Base-by-base conservation (phyloP, 2,329 filamentous ascomycete species). In the Venturia nashicola region DNA sequence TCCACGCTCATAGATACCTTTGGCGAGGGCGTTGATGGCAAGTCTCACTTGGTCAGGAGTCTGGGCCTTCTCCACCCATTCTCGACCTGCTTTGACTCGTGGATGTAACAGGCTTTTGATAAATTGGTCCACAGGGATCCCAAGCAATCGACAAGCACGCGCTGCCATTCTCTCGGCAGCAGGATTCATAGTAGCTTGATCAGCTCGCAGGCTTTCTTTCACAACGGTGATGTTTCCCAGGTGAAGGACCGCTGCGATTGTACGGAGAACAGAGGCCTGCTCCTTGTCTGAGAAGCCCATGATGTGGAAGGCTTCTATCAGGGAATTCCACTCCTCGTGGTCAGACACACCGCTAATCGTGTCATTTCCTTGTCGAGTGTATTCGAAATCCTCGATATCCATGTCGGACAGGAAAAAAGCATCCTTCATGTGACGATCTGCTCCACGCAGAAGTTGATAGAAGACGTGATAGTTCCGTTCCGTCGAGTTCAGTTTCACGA, bases 1-100 rank as follows among this genome's bases (percentile, higher is more conserved):
- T 0, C 90, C 89, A 66, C 95, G 89, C 74, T 99, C 94, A 73
- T 99, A 99, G 68, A 99, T 96, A 76, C 94, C 94, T 76, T 99
- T 99, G 8, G 94, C 86, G 18, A 99, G 81, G 18, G 94, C 93
- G 75, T 97, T 91, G 55, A 99, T 84, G 3, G 90, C 84, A 11
- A 97, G 85, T 32, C 90, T 88, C 55, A 97, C 95, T 73, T 99
- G 94, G 68, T 99, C 95, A 0, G 94, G 93, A 0, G 93, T 97
- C 73, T 99, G 94, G 1, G 95, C 92, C 74, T 97, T 99, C 72
- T 97, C 92, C 2, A 99, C 94, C 94, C 93, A 97, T 77, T 99
- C 94, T 62, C 92, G 86, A 23, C 94, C 94, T 51, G 94, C 94
- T 76, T 96, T 97, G 48, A 99, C 95, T 65, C 86, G 90, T 11